Conservation (phyloP, 805 yeast genomes). For the Saccharomyces kudriavzevii region DNA sequence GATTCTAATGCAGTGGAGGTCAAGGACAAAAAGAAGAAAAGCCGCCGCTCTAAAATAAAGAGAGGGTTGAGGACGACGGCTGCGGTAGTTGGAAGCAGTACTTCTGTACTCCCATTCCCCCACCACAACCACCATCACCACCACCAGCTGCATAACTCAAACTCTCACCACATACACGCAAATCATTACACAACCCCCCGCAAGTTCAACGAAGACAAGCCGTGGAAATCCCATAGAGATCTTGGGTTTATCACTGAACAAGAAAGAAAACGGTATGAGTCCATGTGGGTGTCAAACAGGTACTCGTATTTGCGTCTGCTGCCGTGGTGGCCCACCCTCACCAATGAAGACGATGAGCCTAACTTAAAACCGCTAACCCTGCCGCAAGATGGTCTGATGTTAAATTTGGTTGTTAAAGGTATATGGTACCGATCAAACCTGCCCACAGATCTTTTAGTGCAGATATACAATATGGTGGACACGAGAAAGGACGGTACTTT, state of each 20-base stretch:
- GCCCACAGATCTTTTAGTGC: conserved; percentile 49
- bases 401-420: conserved; percentile 53
- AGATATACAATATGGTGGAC: conserved; percentile 69
- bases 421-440: conserved; percentile 77
- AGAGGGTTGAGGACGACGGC: conserved; percentile 12
- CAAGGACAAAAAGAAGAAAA: conserved; percentile 6
- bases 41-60: conserved; percentile 7
- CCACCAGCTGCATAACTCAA: conserved; percentile 4
- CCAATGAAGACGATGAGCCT: conserved; percentile 5
- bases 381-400: conserved; percentile 29
- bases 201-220: conserved; percentile 76
- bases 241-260: conserved; percentile 43
- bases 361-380: conserved; percentile 6
- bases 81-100: conserved; percentile 5
- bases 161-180: background rate
- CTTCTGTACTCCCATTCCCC: conserved; percentile 3
- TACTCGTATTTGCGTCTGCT: conserved; percentile 47
- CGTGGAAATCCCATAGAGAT: conserved; percentile 83
- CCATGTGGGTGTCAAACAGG: conserved; percentile 85
- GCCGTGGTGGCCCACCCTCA: conserved; percentile 26
- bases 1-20: conserved; percentile 6
- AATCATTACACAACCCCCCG: background rate
- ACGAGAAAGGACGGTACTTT: conserved; percentile 62
- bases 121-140: conserved; percentile 10
- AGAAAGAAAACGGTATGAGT: conserved; percentile 86